Base-by-base conservation (phyloP, 1,139 yeast genomes). In the Pichia sp. region DNA sequence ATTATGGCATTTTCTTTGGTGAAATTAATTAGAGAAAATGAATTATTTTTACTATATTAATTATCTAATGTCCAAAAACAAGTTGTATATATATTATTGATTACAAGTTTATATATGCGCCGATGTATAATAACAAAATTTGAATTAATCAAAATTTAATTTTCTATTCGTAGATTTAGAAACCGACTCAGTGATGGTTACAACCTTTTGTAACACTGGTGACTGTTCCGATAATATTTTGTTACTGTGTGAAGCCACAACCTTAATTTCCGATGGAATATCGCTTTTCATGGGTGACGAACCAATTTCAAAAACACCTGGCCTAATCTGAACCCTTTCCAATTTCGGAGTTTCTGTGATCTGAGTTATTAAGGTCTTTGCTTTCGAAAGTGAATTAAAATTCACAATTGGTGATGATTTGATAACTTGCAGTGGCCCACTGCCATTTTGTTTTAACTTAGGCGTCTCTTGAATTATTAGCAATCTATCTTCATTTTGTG, bases 1-100 rank as follows among this genome's bases (percentile, higher is more conserved):
- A 76, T 27, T 72, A 79, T 54, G 94, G 94, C 9, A 75, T 88
- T n/a, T 83, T 87, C 63, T 82, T 86, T 61, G 95, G 95, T 4
- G 92, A 83, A 58, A 28, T 48, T 47, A 58, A 31, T 48, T 48
- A 47, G 40, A 44, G 18, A 6, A 27, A 29, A 30, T 34, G 7
- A n/a, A 31, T 30, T 6, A 28, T 26, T 5, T 40, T 26, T 10
- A 34, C n/a, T 11, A 27, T 39, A 18, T 18, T 18, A 18, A 18
- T 18, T 18, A 18, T 18, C 18, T 18, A 18, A 18, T 18, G 18
- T 18, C 18, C 18, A 18, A 18, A 18, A 18, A 18, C 18, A 18
- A 18, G 18, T 18, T 18, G 18, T 18, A 18, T 18, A 18, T 18
- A 18, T 18, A 18, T 18, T 18, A 18, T 18, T 18, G 18, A 18